Base-by-base conservation (phyloP, 2,329 filamentous ascomycete species). In the Monilinia laxa region DNA sequence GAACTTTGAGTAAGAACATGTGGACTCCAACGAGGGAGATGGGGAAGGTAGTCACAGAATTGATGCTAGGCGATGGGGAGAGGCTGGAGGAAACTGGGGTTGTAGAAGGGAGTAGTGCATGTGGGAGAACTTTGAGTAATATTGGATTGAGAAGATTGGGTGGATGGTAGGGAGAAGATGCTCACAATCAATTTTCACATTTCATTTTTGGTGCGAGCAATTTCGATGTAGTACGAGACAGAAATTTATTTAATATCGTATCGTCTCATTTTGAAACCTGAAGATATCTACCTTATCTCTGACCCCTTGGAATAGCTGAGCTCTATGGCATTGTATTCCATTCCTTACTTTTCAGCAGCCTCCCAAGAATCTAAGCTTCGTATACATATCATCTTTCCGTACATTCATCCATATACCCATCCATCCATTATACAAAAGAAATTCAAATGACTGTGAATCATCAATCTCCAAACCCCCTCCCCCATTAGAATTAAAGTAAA, bases 41-140 rank as follows among this genome's bases (percentile, higher is more conserved):
- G 68, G 83, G 81, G 0, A 77, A 74, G 42, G 80, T 82, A 35
- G 73, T 84, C 70, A 79, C 81, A 0, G 78, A 81, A 60, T 72
- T 87, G 70, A 83, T 83, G 6, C 76, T 80, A 72, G 79, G 81
- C 9, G 79, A 82, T 71, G 81, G 81, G 1, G 74, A 76, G 63
- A 76, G 76, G 52, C 45, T 83, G 25, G 67, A 76, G 31, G 77
- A 76, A 0, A 75, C 76, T 1, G 72, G 80, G 6, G 73, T 77
- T 53, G 73, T 77, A 51, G 76, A 76, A 59, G 78, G 78, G 38
- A 57, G 54, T 25, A 81, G 74, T 65, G n/a, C n/a, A n/a, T n/a
- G n/a, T n/a, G 74, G 75, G 45, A 73, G 75, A 64, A 75, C 71
- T 35, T 57, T 76, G 78, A 16, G 73, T 9, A 82, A 82, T 73